Conservation (phyloP, 2,329 filamentous ascomycete species). For the Neofusicoccum kwambonambiense region DNA sequence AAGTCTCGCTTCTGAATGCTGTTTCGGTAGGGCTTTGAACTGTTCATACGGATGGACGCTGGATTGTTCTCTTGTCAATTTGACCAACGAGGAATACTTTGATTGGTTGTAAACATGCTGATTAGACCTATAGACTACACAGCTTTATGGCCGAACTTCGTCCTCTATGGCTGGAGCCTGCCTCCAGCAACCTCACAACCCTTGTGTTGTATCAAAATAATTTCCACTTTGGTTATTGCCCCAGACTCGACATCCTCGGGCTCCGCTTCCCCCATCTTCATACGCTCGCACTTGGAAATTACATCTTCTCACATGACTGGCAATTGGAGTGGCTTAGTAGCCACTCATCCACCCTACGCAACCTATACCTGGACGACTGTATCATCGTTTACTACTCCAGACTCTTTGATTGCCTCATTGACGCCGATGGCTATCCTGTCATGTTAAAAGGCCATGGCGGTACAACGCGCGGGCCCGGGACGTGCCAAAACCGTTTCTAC, state of each 20-base stretch:
- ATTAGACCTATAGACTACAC: conserved; percentile 13
- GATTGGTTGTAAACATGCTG: background rate
- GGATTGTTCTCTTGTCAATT: too few relatives aligned
- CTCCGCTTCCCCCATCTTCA: conserved; percentile 41
- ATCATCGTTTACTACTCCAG: conserved; percentile 29
- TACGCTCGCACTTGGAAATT: conserved; percentile 42
- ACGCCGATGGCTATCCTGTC: background rate
- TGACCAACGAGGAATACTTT: too few relatives aligned
- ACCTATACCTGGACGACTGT: conserved; percentile 47
- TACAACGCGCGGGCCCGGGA: too few relatives aligned
- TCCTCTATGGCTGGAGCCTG: conserved; percentile 25
- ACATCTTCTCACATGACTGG: conserved; percentile 45
- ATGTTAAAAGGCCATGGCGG: too few relatives aligned
- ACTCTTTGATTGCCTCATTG: background rate
- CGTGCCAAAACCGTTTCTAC: background rate
- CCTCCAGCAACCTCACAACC: conserved; percentile 37
- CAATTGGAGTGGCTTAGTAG: conserved; percentile 49
- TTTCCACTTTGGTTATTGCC: conserved; percentile 44
- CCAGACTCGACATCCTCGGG: conserved; percentile 37
- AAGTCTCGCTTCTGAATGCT: background rate
- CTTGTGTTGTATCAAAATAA: conserved; percentile 31
- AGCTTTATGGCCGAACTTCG: conserved; percentile 25
- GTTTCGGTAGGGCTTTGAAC: background rate
- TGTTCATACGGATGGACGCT: too few relatives aligned
- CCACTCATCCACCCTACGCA: conserved; percentile 38